phyloP scores from a whole-genome alignment of 2,329 filamentous ascomycete species.

The Aspergillus arachidicola region DNA sequence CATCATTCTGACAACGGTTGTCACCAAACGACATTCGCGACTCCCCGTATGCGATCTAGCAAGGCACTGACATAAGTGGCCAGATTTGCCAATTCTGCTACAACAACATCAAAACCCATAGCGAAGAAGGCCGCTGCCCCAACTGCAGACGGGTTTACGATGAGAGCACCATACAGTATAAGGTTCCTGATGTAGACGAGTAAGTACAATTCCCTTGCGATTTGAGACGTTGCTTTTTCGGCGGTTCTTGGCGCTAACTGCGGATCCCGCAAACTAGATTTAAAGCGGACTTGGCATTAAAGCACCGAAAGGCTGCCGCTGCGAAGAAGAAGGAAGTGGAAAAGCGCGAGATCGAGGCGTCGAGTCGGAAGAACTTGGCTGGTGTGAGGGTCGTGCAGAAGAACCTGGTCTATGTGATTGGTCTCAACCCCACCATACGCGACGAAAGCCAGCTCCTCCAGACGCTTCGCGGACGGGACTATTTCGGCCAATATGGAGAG shows the following conservation, averaged over 20 bases:
- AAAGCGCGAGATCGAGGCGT: conserved; percentile 92
- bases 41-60: conserved; percentile 16
- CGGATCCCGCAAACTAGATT: conserved; percentile 38
- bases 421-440: conserved; percentile 84
- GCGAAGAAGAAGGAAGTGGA: conserved; percentile 91
- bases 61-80: conserved; percentile 7
- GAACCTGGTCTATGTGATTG: conserved; percentile 97
- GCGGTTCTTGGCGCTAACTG: conserved; percentile 25
- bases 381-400: conserved; percentile 96
- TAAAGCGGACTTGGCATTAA: conserved; percentile 57
- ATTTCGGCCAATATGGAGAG: conserved; percentile 97
- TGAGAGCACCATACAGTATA: conserved; percentile 96
- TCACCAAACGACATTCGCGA: conserved; percentile 2
- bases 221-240: conserved; percentile 4
- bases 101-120: conserved; percentile 98
- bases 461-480: conserved; percentile 85
- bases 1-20: neutral
- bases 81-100: conserved; percentile 99
- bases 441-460: conserved; percentile 86
- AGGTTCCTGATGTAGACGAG: conserved; percentile 93
- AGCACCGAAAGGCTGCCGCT: conserved; percentile 90
- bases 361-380: conserved; percentile 93
- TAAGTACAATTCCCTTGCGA: conserved; percentile 53
- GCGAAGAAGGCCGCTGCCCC: conserved; percentile 91
- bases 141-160: conserved; percentile 95